Evolutionary conservation across 441 rosid species (phyloP), one percentile per base, ranked within the genome.

Genomic region (Gossypium aridum): DNA sequence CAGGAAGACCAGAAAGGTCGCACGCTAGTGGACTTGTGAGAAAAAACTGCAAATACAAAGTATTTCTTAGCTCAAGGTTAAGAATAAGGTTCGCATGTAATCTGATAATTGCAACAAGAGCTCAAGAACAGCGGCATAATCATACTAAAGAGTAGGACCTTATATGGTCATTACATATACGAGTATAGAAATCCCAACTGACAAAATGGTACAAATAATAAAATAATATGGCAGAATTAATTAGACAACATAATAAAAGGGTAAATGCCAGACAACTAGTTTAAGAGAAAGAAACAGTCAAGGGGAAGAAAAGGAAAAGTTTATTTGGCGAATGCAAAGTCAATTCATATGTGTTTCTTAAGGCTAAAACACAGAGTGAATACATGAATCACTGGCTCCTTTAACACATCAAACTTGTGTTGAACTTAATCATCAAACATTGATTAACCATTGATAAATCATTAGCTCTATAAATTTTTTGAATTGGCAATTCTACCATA

Each of bases 1-100:
- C 75, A 4, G 92, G 92, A 28, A 90, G 84, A 53, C 84, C 91
- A 22, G 89, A 90, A 68, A 85, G 83, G 73, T 86, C 85, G 31
- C 95, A 87, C 0, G 90, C 89, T 70, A 83, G 72, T 17, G 95
- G 95, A 80, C 78, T 80, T 0, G 75, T 76, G 75, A 70, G 76
- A 80, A 90, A 90, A 82, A 82, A 86, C 91, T 88, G 89, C 83
- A 64, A 23, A 64, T 66, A 51, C 39, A 79, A 59, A 49, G 66
- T 23, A 67, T 67, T 47, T 60, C 25, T 17, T 56, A 76, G 53
- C 60, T 69, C 17, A 31, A 80, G 76, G 37, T 71, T 22, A 22
- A 4, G 57, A 67, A 49, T 59, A 57, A 16, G 63, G 53, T 45
- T 74, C 9, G 26, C 34, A 10, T 2, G 31, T 9, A 60, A 31